Base-by-base conservation (phyloP, 768 basidiomycete species). In the Termitomyces sp. region DNA sequence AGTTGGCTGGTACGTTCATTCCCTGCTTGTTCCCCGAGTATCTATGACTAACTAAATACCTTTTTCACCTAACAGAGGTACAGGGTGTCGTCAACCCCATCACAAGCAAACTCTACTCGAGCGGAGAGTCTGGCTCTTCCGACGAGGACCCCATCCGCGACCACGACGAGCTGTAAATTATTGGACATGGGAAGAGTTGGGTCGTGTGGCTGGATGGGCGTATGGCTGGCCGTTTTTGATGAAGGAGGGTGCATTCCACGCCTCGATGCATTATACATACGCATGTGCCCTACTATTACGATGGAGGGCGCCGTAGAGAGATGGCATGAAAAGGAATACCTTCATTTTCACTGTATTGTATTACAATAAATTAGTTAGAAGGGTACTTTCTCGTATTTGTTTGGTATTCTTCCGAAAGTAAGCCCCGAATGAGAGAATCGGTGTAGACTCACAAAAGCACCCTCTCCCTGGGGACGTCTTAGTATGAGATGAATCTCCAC, bases 61-160 rank as follows among this genome's bases (percentile, higher is more conserved):
- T n/a, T 58, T 56, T 28, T 39, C 18, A 53, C 46, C 65, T 28
- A 1, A 51, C 72, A 54, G 89, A 91, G 76, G 80, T 93, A 32
- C 92, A 93, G 71, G 76, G 81, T 54, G 76, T 90, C 35, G 88
- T 94, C 55, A 84, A 84, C 73, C 94, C 94, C 55, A 94, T 96
- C 75, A 92, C 94, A 56, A 84, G 85, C 70, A 94, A 94, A 77
- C 76, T 93, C 56, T 92, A 91, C 73, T 72, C 75, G 38, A 75
- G 77, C 36, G 82, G 77, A 42, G 78, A 70, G 3, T 64, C 68
- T 15, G 68, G 67, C 22, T 62, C 67, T 22, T 63, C 69, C 36
- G 79, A 81, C 9, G 79, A 82, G 9, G 77, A 79, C 44, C 68
- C 75, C 20, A 66, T 68, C 35, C 72, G 74, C 20, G 75, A 80